These are phyloP conservation scores for Starmerella potacharoeniae DNA, from an alignment of 805 yeast species.

Conservation along the genomic window DNA sequence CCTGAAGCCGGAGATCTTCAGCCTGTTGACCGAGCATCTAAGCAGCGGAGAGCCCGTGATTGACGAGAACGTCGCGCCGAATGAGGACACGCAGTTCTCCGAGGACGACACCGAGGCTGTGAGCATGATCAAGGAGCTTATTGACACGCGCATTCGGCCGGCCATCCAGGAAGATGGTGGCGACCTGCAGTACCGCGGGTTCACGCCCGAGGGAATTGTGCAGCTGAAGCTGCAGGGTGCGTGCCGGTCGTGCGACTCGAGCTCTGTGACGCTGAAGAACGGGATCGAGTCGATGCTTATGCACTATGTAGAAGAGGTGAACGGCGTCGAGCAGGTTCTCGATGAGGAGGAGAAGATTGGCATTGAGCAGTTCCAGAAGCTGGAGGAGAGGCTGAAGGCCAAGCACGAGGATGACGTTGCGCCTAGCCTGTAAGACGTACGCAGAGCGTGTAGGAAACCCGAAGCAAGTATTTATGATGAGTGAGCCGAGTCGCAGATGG, in stretches of 20 bases:
- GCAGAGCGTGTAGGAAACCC: not conserved
- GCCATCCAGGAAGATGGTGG: slow-evolving; percentile 99
- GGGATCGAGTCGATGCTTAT: slow-evolving; percentile 97
- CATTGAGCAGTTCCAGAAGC: slow-evolving; percentile 68
- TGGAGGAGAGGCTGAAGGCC: slow-evolving; percentile 47
- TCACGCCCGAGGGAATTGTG: slow-evolving; percentile 81
- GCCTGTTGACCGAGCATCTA: slow-evolving; percentile 37
- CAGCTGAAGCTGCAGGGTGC: slow-evolving; percentile 88
- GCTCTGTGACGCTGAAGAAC: slow-evolving; percentile 82
- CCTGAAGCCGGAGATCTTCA: slow-evolving; percentile 50
- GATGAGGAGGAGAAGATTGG: slow-evolving; percentile 72
- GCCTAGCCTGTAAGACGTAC: slow-evolving; percentile 12
- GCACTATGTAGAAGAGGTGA: slow-evolving; percentile 93
- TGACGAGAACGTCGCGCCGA: slow-evolving; percentile 29
- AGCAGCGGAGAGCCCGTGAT: slow-evolving; percentile 44
- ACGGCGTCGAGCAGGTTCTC: slow-evolving; percentile 73
- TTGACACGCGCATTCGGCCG: slow-evolving; percentile 91
- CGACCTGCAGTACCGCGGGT: slow-evolving; percentile 79
- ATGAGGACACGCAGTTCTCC: slow-evolving; percentile 34
- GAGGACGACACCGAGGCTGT: slow-evolving; percentile 74
- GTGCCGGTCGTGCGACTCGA: slow-evolving; percentile 83
- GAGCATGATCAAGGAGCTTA: slow-evolving; percentile 79
- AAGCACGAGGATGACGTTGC: slow-evolving; percentile 23
- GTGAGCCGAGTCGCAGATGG: too few relatives aligned
- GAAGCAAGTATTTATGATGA: not conserved